These are phyloP conservation scores for Suillus tomentosus DNA, from an alignment of 768 basidiomycete species.

Conservation along the genomic window DNA sequence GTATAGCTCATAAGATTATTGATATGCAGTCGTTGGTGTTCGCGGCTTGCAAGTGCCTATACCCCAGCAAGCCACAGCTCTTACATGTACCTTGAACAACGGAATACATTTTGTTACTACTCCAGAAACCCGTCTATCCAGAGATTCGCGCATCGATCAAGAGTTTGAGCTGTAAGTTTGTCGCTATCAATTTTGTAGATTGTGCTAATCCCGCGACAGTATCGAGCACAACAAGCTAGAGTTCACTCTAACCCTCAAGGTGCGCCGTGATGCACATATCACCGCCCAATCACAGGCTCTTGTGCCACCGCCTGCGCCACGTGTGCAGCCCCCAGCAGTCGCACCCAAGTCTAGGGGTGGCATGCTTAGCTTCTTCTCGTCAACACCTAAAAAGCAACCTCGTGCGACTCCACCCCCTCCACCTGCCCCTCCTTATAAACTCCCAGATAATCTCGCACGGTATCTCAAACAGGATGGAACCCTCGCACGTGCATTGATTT, in stretches of 20 bases:
- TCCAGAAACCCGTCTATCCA: constrained; percentile 65
- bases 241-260: constrained; percentile 87
- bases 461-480: constrained; percentile 87
- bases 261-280: constrained; percentile 86
- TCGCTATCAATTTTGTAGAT: neutral
- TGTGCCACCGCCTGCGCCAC: constrained; percentile 47
- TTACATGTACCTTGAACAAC: constrained; percentile 92
- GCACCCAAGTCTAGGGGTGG: constrained; percentile 59
- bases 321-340: constrained; percentile 44
- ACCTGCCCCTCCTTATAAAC: constrained; percentile 40
- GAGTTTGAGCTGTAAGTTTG: constrained; percentile 85
- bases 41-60: constrained; percentile 76
- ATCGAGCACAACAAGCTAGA: constrained; percentile 95
- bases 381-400: constrained; percentile 72
- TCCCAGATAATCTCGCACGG: constrained; percentile 77
- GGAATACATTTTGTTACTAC: constrained; percentile 96
- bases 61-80: constrained; percentile 69
- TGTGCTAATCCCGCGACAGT: constrained; percentile 38
- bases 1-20: constrained; percentile 5
- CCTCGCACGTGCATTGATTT: constrained; percentile 83
- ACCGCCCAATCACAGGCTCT: constrained; percentile 73
- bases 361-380: constrained; percentile 75
- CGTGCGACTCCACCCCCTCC: constrained; percentile 41
- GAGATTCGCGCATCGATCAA: constrained; percentile 72
- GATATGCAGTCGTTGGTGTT: constrained; percentile 66